Conservation (phyloP, 2,329 filamentous ascomycete species). For the Fusarium vanettenii region DNA sequence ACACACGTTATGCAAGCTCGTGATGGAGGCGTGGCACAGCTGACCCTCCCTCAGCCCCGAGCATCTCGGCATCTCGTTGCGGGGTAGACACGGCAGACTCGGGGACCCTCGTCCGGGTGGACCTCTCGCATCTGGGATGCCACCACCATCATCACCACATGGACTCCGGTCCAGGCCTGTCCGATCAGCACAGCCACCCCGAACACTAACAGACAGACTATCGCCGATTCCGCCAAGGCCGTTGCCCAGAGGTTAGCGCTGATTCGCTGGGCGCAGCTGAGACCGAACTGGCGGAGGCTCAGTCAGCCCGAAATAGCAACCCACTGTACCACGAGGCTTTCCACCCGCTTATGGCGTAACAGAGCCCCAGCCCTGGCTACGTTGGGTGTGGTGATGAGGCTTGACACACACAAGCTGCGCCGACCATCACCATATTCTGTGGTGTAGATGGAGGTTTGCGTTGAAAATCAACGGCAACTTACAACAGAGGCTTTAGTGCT, state of each 20-base stretch:
- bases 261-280: slow-evolving; percentile 10
- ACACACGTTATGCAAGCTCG: neutral
- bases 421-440: neutral
- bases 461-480: neutral
- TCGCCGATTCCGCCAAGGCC: neutral
- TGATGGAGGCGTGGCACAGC: slow-evolving; percentile 19
- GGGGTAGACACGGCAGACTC: slow-evolving; percentile 13
- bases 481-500: neutral
- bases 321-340: neutral
- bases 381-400: neutral
- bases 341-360: neutral
- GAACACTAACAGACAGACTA: neutral
- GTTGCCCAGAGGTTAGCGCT: slow-evolving; percentile 17
- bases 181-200: slow-evolving; percentile 10
- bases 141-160: slow-evolving; percentile 5
- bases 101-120: neutral
- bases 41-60: slow-evolving; percentile 24
- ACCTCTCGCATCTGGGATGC: neutral
- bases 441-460: neutral
- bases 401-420: neutral
- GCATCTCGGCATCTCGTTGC: slow-evolving; percentile 3
- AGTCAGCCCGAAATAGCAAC: slow-evolving; percentile 26
- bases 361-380: slow-evolving; percentile 17
- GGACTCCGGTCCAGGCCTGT: slow-evolving; percentile 6
- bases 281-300: neutral